Conservation (phyloP, 495 filamentous ascomycete species). For the Neurospora sp. region DNA sequence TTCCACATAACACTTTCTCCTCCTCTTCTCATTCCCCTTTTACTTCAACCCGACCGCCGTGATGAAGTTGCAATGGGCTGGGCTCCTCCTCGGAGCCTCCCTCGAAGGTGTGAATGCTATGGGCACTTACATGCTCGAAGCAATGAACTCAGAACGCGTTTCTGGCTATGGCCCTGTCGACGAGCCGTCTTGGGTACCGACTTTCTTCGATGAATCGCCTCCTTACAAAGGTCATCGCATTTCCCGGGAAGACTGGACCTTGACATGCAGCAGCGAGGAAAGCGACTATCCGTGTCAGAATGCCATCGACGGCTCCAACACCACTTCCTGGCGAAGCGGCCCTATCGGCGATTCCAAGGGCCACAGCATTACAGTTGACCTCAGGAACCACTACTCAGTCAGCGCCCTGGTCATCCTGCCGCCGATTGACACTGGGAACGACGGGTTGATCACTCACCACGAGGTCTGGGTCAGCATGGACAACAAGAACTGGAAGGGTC, state of each 20-base stretch:
- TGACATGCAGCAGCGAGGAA: not conserved
- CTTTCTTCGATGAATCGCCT: not conserved
- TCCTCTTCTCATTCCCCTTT: not conserved
- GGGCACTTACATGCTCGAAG: not conserved
- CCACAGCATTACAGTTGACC: not conserved
- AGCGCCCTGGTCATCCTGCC: not conserved
- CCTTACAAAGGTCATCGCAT: not conserved
- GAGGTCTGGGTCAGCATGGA: not conserved
- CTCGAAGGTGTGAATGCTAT: not conserved
- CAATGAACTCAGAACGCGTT: not conserved
- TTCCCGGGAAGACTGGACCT: not conserved
- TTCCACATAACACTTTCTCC: not conserved
- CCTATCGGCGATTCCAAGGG: not conserved
- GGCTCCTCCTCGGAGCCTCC: not conserved
- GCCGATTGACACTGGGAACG: not conserved
- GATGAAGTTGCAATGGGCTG: not conserved
- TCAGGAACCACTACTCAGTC: not conserved
- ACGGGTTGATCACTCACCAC: not conserved
- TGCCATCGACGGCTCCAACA: not conserved
- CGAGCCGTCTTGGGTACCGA: not conserved
- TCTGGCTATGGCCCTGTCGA: not conserved
- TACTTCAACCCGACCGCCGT: not conserved
- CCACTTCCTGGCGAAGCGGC: not conserved
- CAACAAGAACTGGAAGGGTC: not conserved
- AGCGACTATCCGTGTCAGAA: not conserved